phyloP scores from a whole-genome alignment of 2,329 filamentous ascomycete species.

The Neofusicoccum parvum region DNA sequence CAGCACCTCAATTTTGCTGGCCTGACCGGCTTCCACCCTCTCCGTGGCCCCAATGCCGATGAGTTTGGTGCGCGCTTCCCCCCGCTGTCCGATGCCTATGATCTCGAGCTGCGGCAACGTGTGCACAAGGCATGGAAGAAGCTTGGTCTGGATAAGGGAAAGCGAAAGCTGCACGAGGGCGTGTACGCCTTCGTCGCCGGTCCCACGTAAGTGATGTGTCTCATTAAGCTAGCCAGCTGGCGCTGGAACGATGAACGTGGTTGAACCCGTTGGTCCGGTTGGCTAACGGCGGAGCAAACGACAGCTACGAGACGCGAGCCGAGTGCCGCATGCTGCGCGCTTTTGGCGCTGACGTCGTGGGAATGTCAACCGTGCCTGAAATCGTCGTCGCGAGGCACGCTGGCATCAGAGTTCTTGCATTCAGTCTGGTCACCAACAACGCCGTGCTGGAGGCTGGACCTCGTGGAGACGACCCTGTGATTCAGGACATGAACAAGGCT shows the following conservation, averaged over 20 bases:
- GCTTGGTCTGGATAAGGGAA: slow-evolving; percentile 48
- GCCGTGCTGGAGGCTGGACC: slow-evolving; percentile 62
- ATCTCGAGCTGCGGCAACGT: slow-evolving; percentile 60
- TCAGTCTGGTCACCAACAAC: slow-evolving; percentile 68
- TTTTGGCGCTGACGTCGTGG: slow-evolving; percentile 68
- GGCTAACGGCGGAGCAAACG: slow-evolving; percentile 13
- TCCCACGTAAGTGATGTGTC: slow-evolving; percentile 52
- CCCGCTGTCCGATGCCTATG: slow-evolving; percentile 66
- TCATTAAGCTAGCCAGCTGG: no score
- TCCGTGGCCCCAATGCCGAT: slow-evolving; percentile 64
- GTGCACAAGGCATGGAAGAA: slow-evolving; percentile 61
- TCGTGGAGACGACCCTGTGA: slow-evolving; percentile 57
- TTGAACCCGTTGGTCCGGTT: background rate
- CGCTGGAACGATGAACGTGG: no score
- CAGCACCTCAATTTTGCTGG: slow-evolving; percentile 67
- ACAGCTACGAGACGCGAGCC: slow-evolving; percentile 64
- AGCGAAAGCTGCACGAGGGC: slow-evolving; percentile 62
- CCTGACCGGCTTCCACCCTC: slow-evolving; percentile 61
- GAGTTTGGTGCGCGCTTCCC: slow-evolving; percentile 66
- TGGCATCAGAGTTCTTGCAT: slow-evolving; percentile 63
- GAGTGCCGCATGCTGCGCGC: slow-evolving; percentile 64
- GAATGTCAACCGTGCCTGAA: slow-evolving; percentile 71
- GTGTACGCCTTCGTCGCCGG: slow-evolving; percentile 67
- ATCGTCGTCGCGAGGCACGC: slow-evolving; percentile 67
- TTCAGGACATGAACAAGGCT: slow-evolving; percentile 53